Conservation (phyloP, 75 land plant species). For the Isoetes taiwanensis region DNA sequence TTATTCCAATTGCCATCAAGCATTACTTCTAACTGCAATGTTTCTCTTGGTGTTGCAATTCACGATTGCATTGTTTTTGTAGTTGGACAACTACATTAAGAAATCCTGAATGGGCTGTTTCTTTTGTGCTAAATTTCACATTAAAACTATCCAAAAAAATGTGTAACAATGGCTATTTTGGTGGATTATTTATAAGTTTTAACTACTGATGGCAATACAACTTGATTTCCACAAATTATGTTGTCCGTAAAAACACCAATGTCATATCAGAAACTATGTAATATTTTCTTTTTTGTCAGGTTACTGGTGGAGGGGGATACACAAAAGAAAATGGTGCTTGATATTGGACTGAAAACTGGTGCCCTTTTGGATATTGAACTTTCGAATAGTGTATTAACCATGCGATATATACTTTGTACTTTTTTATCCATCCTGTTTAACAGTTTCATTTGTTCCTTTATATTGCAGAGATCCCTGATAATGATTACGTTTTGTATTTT, state of each 20-base stretch:
- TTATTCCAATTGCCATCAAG: too few relatives aligned
- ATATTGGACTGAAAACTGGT: slow-evolving; percentile 97
- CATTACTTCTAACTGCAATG: not conserved
- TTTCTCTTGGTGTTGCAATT: not conserved
- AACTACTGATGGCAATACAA: not conserved
- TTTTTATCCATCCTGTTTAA: not conserved
- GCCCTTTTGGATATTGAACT: slow-evolving; percentile 84
- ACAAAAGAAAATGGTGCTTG: slow-evolving; percentile 99
- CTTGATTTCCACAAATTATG: too few relatives aligned
- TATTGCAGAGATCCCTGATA: slow-evolving; percentile 90
- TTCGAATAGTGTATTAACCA: slow-evolving; percentile 48
- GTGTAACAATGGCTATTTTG: not conserved
- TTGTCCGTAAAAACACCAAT: not conserved
- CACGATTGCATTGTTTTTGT: not conserved
- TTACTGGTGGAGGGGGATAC: slow-evolving; percentile 99
- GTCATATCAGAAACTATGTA: too few relatives aligned
- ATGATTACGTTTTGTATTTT: slow-evolving; percentile 88
- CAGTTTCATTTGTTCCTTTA: too few relatives aligned
- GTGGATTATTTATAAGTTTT: not conserved
- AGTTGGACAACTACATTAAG: not conserved
- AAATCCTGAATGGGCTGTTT: too few relatives aligned
- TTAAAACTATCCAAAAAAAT: too few relatives aligned
- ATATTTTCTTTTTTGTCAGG: slow-evolving; percentile 34
- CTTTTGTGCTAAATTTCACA: too few relatives aligned
- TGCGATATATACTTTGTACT: not conserved